phyloP scores from a whole-genome alignment of 2,329 filamentous ascomycete species.

The Arthrinium phaeospermum region DNA sequence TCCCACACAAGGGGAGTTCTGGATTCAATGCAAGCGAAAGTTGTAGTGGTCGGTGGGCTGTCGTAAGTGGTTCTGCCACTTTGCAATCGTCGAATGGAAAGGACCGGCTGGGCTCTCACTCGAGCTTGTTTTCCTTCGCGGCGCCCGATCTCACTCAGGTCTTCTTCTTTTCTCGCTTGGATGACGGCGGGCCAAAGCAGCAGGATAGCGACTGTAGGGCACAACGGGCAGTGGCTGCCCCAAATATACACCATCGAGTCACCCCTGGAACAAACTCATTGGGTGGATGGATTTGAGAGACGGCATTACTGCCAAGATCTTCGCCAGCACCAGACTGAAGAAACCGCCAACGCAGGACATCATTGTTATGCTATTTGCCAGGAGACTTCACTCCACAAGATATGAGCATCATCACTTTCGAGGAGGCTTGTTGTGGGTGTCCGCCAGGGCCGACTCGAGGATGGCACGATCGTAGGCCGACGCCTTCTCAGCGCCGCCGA shows the following conservation, averaged over 20 bases:
- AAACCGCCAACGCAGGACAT: neutral
- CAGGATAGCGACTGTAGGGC: neutral
- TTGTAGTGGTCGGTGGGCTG: neutral
- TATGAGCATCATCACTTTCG: slow-evolving; percentile 11
- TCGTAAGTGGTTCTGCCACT: neutral
- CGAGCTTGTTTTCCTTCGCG: neutral
- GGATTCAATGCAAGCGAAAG: neutral
- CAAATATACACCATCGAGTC: neutral
- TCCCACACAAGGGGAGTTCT: neutral
- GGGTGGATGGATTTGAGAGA: neutral
- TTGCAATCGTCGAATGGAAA: neutral
- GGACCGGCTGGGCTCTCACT: neutral
- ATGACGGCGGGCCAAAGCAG: neutral
- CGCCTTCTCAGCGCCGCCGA: slow-evolving; percentile 28
- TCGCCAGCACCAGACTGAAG: neutral
- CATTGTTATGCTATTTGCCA: neutral
- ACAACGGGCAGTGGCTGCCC: neutral
- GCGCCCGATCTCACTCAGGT: neutral
- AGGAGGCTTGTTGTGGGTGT: slow-evolving; percentile 27
- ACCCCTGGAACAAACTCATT: neutral
- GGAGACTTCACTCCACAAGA: neutral
- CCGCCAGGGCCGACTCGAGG: slow-evolving; percentile 32
- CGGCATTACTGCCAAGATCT: neutral
- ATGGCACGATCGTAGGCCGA: slow-evolving; percentile 34
- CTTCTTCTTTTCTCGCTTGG: neutral